Evolutionary conservation across 768 basidiomycete species (phyloP), one percentile per base, ranked within the genome.

Genomic region (Naematelia aurantialba): DNA sequence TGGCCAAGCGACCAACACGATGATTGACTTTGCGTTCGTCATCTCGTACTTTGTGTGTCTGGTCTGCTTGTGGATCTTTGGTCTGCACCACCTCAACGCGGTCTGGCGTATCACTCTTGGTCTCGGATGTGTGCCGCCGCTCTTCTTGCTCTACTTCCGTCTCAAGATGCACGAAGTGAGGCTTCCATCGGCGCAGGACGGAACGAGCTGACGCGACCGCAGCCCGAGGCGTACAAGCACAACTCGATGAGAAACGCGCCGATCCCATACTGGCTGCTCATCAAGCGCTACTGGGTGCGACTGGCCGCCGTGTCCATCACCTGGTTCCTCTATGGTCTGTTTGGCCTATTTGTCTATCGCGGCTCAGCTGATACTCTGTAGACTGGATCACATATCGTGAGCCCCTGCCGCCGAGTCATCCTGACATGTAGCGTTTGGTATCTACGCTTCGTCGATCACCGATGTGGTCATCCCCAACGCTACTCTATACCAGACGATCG

Each of bases 41-140:
- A 69, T 91, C 48, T 79, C 67, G 29, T 55, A 64, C 55, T 69
- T 73, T 49, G 66, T 70, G 21, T 59, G 56, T 13, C 81, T 93
- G 4, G 87, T 93, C 25, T 80, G 91, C 27, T 89, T 85, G 70
- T 91, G 89, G 91, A 93, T 93, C 67, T 91, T 88, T 61, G 88
- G 89, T 29, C 68, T 83, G 44, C 78, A 88, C 61, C 91, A 92
- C 72, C 84, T 93, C 45, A 83, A 87, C 25, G 88, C 87, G 1
- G 87, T 90, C 3, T 94, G 91, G 91, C 85, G 91, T 52, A 68
- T 89, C 45, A 88, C 90, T 21, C 82, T 94, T 10, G 91, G 89
- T 29, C 82, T 94, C 8, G 91, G 91, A 30, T 79, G 87, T 42
- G 70, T 94, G 56, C 91, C 91, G 31, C 91, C 91, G 4, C 65